Base-by-base conservation (phyloP, 805 yeast species). In the Saccharomycopsis sp. region DNA sequence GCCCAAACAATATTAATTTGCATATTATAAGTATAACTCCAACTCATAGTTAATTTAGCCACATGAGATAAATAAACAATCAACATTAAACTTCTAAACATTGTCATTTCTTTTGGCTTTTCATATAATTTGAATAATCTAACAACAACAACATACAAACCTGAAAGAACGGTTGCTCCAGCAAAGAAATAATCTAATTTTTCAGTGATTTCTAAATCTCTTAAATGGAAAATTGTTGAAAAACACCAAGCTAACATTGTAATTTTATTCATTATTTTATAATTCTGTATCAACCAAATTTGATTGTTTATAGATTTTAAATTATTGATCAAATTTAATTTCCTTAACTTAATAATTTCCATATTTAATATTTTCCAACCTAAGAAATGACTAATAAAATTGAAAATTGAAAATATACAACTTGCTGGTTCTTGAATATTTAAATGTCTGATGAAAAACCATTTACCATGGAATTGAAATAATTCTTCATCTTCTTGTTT, bases 11-110 rank as follows among this genome's bases (percentile, higher is more conserved):
- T 79, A 56, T 93, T 90, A 22, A 93, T 95, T 52, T 75, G 72
- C 97, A 93, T 90, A 64, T 90, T 90, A 61, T 93, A 93, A 1
- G 94, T 81, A 63, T 90, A 90, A 47, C 87, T 83, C 90, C 96
- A 90, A 53, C 81, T 82, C 8, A 74, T 59, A 37, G 72, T 65
- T 27, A 93, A 65, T 49, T 90, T 71, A 27, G 73, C 58, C 9
- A 93, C 67, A 60, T 90, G 98, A 13, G 67, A 64, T 1, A 67
- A 19, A 53, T 85, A 87, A 23, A 83, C 72, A 0, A 65, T 45
- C 0, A 69, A 44, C 43, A 85, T 77, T 0, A 63, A 45, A 0
- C 59, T 36, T 0, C 74, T 61, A 41, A 80, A 67, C 1, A 59
- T 13, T 6, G 48, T 43, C 16, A 80, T 59, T 23, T 50, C 51